Base-by-base conservation (phyloP, 163 green algal species). In the Scenedesmus sp. region DNA sequence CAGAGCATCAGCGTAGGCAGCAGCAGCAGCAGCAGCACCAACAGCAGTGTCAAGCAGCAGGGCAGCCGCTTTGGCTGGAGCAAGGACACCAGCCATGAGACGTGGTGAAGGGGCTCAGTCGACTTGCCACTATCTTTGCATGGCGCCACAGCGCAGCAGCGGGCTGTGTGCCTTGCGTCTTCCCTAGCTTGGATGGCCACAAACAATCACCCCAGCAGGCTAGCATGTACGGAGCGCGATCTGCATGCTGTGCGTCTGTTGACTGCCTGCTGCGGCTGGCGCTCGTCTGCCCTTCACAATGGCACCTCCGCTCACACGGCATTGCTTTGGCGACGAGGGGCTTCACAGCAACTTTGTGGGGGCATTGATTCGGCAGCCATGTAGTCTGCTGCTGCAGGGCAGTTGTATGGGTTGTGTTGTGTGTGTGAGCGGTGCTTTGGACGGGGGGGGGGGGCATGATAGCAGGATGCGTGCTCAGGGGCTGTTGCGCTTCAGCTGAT, bases 11-110 rank as follows among this genome's bases (percentile, higher is more conserved):
- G 68, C 49, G 33, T 56, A 53, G 42, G 73, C 83, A 35, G 79
- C 81, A 59, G 46, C 49, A 37, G 70, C 68, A 22, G 35, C 49
- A 56, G 86, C 46, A 49, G 73, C 49, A 16, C 6, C 37, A 35
- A n/a, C 46, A n/a, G 56, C 1, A 44, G 56, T 15, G n/a, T n/a
- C 44, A 68, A 49, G 37, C 37, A 37, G 9, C 70, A 78, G 83
- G 83, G 61, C 13, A 81, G 83, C 83, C 24, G 79, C 24, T 85
- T 81, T 44, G 79, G 79, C 22, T 85, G 79, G 79, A 61, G 42
- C 43, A 85, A 61, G 43, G 84, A 89, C 76, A 83, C 12, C 49
- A 72, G 85, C 43, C 44, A 73, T n/a, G 85, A 89, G 15, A 89
- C 85, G 37, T 89, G 85, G 85, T 89, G 85, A 81, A 10, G 24